Conservation (phyloP, 306 rosid species). For the Macrotyloma uniflorum region DNA sequence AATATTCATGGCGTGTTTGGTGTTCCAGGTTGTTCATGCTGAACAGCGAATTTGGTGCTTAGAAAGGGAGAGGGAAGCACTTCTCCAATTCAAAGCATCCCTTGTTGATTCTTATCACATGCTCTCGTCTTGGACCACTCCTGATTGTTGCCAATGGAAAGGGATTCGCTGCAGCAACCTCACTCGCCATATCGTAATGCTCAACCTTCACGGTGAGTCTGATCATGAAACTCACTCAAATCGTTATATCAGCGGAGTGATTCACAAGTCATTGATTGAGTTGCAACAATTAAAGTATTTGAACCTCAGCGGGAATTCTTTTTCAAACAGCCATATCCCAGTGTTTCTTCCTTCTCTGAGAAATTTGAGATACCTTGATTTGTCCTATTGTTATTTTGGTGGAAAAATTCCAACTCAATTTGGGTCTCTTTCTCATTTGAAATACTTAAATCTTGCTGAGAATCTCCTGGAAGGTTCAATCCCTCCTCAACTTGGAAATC, state of each 20-base stretch:
- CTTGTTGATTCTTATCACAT: background rate
- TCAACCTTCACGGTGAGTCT: background rate
- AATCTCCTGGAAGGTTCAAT: no score
- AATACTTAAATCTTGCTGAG: no score
- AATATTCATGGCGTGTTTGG: background rate
- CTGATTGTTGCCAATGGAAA: slow-evolving; percentile 34
- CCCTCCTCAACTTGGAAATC: background rate
- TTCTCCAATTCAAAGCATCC: slow-evolving; percentile 23
- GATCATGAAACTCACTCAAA: no score
- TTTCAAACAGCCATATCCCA: background rate
- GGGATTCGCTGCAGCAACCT: slow-evolving; percentile 31
- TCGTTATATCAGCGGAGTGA: background rate
- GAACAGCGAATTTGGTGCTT: background rate
- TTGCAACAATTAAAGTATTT: background rate
- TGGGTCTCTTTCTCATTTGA: background rate
- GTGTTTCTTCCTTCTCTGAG: background rate
- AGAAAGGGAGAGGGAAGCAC: background rate
- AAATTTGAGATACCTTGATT: slow-evolving; percentile 1
- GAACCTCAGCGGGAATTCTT: background rate
- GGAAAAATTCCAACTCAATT: background rate
- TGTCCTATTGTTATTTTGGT: background rate
- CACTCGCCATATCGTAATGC: background rate
- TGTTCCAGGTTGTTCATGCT: background rate
- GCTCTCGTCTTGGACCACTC: slow-evolving; percentile 31
- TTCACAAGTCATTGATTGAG: background rate